Conservation (phyloP, 2,329 filamentous ascomycete genomes). For the Periconia macrospinosa region DNA sequence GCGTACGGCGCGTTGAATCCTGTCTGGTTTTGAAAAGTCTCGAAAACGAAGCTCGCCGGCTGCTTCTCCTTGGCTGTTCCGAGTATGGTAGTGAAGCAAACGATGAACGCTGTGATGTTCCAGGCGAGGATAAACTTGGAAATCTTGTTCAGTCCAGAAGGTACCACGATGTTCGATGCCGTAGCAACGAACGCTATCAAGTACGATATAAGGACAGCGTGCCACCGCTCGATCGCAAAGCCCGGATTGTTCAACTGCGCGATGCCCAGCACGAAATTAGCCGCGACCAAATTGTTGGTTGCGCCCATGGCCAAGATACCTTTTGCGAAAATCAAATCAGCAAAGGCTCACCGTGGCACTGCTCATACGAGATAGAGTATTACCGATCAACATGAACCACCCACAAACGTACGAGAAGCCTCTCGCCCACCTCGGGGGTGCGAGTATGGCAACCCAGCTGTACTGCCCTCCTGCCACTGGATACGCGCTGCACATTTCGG, state of each 20-base stretch:
- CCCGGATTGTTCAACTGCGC: conserved; percentile 55
- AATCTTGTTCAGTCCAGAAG: conserved; percentile 55
- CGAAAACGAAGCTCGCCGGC: conserved; percentile 57
- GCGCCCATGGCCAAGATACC: conserved; percentile 57
- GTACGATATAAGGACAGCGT: conserved; percentile 58
- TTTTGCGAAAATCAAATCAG: conserved; percentile 16
- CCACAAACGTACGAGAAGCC: conserved; percentile 44
- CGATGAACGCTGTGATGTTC: conserved; percentile 57
- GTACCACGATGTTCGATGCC: conserved; percentile 53
- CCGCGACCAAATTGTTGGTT: conserved; percentile 57
- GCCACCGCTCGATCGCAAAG: conserved; percentile 59
- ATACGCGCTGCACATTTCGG: conserved; percentile 60
- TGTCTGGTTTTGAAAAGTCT: conserved; percentile 57
- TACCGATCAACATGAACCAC: conserved; percentile 41
- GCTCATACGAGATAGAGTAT: not conserved
- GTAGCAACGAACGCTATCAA: conserved; percentile 50
- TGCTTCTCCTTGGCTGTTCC: conserved; percentile 59
- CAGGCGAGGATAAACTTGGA: conserved; percentile 55
- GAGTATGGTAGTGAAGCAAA: conserved; percentile 56
- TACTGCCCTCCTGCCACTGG: conserved; percentile 62
- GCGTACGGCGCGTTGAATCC: conserved; percentile 56
- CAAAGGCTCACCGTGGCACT: not conserved
- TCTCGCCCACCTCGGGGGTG: conserved; percentile 47
- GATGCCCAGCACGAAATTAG: conserved; percentile 60
- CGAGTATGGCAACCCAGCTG: conserved; percentile 60